Conservation (phyloP, 169 alveolate genomes). For the Cystoisospora suis region DNA sequence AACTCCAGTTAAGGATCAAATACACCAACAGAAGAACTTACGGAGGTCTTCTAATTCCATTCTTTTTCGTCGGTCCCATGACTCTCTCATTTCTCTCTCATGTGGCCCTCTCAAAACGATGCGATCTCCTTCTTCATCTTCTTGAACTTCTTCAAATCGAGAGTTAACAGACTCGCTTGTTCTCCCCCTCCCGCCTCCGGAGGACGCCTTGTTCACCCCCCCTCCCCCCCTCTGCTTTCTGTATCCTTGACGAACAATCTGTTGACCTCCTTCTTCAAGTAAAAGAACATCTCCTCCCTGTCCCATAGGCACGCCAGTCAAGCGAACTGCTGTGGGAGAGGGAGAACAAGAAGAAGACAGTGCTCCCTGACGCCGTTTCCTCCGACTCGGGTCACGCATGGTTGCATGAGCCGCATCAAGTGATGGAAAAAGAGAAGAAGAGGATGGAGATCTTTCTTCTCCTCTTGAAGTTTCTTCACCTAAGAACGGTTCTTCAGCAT, state of each 20-base stretch:
- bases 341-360: too few species aligned
- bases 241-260: too few species aligned
- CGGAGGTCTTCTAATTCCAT: constrained; percentile 22
- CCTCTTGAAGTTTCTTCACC: neutral
- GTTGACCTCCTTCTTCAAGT: neutral
- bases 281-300: neutral
- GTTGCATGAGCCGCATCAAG: neutral
- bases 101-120: neutral
- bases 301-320: neutral
- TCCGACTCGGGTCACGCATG: neutral
- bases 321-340: neutral
- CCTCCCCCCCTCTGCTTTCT: too few species aligned
- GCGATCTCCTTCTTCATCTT: neutral
- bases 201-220: neutral
- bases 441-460: neutral
- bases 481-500: neutral
- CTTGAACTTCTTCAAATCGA: too few species aligned
- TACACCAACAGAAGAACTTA: neutral
- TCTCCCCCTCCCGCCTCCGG: neutral
- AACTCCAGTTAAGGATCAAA: too few species aligned
- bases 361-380: too few species aligned
- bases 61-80: constrained; percentile 4
- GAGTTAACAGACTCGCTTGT: neutral
- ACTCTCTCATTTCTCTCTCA: constrained; percentile 7
- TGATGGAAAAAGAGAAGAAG: neutral